Percentiles rank a stretch among this genome's conserved stretches.
These are phyloP conservation scores for Scutellaria minor DNA, from an alignment of 257 asterid genomes.

Conservation along the genomic window DNA sequence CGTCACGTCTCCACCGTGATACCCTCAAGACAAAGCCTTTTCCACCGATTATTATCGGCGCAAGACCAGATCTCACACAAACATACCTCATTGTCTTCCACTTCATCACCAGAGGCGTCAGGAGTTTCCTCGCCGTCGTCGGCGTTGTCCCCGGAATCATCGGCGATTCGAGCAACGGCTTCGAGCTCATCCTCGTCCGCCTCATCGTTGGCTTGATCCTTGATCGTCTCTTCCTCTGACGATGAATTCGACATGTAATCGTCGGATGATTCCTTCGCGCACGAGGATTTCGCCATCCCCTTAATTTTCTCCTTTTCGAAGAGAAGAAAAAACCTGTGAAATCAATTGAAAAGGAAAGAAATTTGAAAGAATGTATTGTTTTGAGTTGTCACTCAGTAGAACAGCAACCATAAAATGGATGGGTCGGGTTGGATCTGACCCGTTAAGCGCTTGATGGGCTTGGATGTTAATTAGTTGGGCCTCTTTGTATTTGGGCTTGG, in stretches of 20 bases:
- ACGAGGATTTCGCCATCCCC: slow-evolving; percentile 51
- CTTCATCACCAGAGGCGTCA: slow-evolving; percentile 39
- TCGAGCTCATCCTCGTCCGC: slow-evolving; percentile 88
- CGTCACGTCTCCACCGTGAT: slow-evolving; percentile 17
- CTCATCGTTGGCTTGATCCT: slow-evolving; percentile 56
- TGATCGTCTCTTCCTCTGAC: slow-evolving; percentile 54
- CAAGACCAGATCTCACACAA: slow-evolving; percentile 31
- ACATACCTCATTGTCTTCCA: slow-evolving; percentile 64
- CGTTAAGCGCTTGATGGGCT: no score
- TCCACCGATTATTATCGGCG: slow-evolving; percentile 15
- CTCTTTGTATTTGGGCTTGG: no score
- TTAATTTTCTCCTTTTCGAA: slow-evolving; percentile 1
- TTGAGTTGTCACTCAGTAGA: neutral
- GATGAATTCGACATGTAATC: slow-evolving; percentile 55
- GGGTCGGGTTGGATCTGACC: no score
- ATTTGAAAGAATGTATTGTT: slow-evolving; percentile 14
- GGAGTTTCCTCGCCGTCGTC: slow-evolving; percentile 36
- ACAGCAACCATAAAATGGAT: no score
- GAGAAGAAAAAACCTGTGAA: neutral
- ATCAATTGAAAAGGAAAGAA: neutral
- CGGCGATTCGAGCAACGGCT: slow-evolving; percentile 65
- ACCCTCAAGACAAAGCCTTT: slow-evolving; percentile 17
- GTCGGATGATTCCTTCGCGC: slow-evolving; percentile 43
- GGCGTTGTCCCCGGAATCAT: slow-evolving; percentile 58
- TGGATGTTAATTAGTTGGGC: no score